A percentile compares a stretch with the other conserved stretches of the same genome.
These are phyloP conservation scores for Coniferiporia sulphurascens DNA, from an alignment of 1,284 basidiomycete species.

Conservation along the genomic window DNA sequence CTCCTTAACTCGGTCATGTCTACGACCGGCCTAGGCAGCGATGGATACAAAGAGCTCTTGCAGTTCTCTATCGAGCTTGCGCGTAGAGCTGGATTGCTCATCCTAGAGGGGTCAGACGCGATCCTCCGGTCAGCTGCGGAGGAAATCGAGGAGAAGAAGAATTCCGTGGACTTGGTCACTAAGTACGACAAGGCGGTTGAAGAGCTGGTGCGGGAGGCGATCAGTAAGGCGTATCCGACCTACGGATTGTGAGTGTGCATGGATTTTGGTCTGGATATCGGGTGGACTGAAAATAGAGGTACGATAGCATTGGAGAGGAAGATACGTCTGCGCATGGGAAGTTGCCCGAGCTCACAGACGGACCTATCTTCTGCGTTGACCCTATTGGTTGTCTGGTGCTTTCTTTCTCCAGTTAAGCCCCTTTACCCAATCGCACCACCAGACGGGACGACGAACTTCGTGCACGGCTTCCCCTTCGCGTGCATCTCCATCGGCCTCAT, in stretches of 20 bases:
- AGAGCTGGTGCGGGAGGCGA: conserved; percentile 72
- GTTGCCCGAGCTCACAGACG: conserved; percentile 70
- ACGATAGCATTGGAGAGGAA: conserved; percentile 81
- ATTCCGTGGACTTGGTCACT: conserved; percentile 92
- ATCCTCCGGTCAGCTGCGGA: conserved; percentile 52
- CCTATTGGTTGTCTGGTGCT: conserved; percentile 58
- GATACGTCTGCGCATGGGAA: conserved; percentile 77
- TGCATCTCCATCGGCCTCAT: conserved; percentile 92
- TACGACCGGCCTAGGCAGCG: conserved; percentile 30
- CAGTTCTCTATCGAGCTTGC: conserved; percentile 73
- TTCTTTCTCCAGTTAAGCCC: not conserved
- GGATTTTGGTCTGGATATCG: conserved; percentile 2
- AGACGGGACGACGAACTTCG: conserved; percentile 94
- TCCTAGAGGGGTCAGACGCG: conserved; percentile 68
- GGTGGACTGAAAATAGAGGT: not conserved
- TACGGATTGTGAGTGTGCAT: conserved; percentile 72
- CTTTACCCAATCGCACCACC: conserved; percentile 11
- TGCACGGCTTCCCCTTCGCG: conserved; percentile 86
- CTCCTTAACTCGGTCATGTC: conserved; percentile 19
- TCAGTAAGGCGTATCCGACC: conserved; percentile 64
- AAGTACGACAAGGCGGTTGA: conserved; percentile 95
- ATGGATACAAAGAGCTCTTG: conserved; percentile 63
- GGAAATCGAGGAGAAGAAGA: conserved; percentile 80
- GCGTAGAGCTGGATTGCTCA: conserved; percentile 62
- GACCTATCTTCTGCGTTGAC: conserved; percentile 90